Percentiles rank a stretch among this genome's conserved stretches.
Evolutionary conservation across 1,284 basidiomycete genomes (phyloP).

Genomic region (Apiotrichum mycotoxinovorans): DNA sequence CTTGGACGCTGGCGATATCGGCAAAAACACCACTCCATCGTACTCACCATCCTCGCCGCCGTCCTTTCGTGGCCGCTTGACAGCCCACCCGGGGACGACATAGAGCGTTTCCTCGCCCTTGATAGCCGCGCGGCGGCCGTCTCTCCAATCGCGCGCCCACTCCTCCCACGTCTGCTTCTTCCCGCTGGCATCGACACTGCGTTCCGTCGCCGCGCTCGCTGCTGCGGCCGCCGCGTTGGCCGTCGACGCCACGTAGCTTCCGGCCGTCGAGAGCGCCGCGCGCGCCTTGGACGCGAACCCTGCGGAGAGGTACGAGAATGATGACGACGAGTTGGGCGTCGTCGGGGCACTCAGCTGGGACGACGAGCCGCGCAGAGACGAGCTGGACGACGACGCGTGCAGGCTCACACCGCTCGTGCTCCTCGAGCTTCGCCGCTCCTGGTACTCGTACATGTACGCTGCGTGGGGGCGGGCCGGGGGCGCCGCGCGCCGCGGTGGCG

Average conservation of each 20-base stretch:
- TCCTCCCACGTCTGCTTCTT: conserved; percentile 20
- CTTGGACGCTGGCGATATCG: background rate
- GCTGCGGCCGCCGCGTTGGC: background rate
- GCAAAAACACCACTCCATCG: background rate
- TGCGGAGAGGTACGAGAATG: conserved; percentile 1
- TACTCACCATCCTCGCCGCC: conserved; percentile 17
- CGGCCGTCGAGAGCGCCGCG: conserved; percentile 9
- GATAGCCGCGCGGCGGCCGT: conserved; percentile 1
- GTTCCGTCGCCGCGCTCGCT: conserved; percentile 4
- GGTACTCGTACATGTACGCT: background rate
- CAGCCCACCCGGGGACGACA: conserved; percentile 43
- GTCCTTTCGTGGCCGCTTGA: conserved; percentile 23
- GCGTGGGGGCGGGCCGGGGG: conserved; percentile 2
- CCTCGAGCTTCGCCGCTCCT: background rate
- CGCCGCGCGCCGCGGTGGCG: background rate
- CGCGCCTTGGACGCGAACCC: conserved; percentile 17
- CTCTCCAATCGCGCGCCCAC: conserved; percentile 19
- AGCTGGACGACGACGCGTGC: background rate
- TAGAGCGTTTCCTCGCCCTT: conserved; percentile 27
- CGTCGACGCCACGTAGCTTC: conserved; percentile 1
- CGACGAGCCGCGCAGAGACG: background rate
- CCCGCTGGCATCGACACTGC: background rate
- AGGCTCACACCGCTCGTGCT: background rate
- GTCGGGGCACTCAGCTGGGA: background rate
- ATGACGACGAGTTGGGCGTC: background rate